Percentiles rank a stretch among this genome's conserved stretches.
phyloP scores from a whole-genome alignment of 208 protist genomes.

The Crithidia fasciculata region DNA sequence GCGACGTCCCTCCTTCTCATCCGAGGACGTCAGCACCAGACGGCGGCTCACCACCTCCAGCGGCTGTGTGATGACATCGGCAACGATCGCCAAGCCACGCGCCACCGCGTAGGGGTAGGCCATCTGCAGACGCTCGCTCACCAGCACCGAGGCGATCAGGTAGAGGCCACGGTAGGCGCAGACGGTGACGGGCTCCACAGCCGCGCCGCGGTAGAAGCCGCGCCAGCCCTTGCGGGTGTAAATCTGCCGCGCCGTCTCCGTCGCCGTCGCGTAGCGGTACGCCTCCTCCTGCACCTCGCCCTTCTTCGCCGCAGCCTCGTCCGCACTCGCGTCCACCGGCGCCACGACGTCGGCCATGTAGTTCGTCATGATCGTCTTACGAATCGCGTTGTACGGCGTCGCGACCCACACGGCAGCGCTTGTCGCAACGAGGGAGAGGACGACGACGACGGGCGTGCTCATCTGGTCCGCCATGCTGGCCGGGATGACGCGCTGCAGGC shows the following conservation, averaged over 20 bases:
- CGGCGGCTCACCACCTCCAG: conserved; percentile 84
- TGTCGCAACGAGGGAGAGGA: conserved; percentile 58
- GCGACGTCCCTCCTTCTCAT: conserved; percentile 36
- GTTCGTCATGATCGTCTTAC: conserved; percentile 81
- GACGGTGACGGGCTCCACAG: conserved; percentile 66
- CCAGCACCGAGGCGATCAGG: conserved; percentile 35
- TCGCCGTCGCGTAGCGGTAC: conserved; percentile 73
- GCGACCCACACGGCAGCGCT: conserved; percentile 61
- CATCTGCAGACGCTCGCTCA: conserved; percentile 42
- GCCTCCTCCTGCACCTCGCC: conserved; percentile 28
- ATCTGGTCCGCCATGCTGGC: conserved; percentile 41
- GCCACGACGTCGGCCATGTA: conserved; percentile 83
- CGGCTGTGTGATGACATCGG: conserved; percentile 71
- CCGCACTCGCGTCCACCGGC: conserved; percentile 1
- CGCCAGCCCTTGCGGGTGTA: conserved; percentile 58
- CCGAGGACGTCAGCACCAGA: conserved; percentile 73
- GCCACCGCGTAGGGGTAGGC: conserved; percentile 61
- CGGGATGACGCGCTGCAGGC: conserved; percentile 57
- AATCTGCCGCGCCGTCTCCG: conserved; percentile 58
- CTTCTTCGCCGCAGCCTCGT: neutral
- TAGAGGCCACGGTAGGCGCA: conserved; percentile 76
- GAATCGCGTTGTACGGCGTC: conserved; percentile 66
- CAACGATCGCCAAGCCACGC: conserved; percentile 57
- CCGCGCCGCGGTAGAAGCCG: conserved; percentile 71
- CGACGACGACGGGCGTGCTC: conserved; percentile 43